These are phyloP conservation scores for Colletotrichum somersetense DNA, from an alignment of 2,329 filamentous ascomycete species.

Conservation along the genomic window DNA sequence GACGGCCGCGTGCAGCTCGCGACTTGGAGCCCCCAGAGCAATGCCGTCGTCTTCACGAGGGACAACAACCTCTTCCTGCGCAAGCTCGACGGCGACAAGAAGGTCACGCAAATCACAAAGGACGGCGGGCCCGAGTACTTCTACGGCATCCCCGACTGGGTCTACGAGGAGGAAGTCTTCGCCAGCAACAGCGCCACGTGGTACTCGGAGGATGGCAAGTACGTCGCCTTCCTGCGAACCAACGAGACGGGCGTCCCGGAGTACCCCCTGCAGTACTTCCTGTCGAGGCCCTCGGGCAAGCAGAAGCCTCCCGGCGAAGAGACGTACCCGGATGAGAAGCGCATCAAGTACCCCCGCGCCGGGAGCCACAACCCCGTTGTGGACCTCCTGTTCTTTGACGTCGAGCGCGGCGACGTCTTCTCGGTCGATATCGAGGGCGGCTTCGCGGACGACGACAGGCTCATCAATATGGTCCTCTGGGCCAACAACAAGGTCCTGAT, in stretches of 20 bases:
- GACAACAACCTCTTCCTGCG: slow-evolving; percentile 93
- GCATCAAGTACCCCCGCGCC: slow-evolving; percentile 98
- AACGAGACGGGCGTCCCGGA: slow-evolving; percentile 92
- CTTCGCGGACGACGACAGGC: slow-evolving; percentile 83
- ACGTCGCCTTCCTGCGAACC: slow-evolving; percentile 84
- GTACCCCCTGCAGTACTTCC: slow-evolving; percentile 93
- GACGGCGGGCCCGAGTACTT: slow-evolving; percentile 92
- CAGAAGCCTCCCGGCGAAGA: slow-evolving; percentile 78
- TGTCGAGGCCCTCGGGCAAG: slow-evolving; percentile 85
- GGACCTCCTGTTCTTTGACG: slow-evolving; percentile 88
- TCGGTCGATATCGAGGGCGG: slow-evolving; percentile 81
- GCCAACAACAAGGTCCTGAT: slow-evolving; percentile 86
- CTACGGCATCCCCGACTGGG: slow-evolving; percentile 96
- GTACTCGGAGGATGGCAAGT: slow-evolving; percentile 87
- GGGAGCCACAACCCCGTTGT: slow-evolving; percentile 94
- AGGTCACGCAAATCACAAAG: slow-evolving; percentile 79
- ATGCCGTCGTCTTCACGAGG: slow-evolving; percentile 89
- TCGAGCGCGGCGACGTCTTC: slow-evolving; percentile 82
- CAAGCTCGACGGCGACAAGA: slow-evolving; percentile 63
- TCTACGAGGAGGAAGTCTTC: slow-evolving; percentile 89
- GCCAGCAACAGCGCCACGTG: slow-evolving; percentile 81
- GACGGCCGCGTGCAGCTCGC: slow-evolving; percentile 82
- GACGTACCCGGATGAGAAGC: slow-evolving; percentile 87
- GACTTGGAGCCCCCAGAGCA: slow-evolving; percentile 87
- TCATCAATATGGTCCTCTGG: slow-evolving; percentile 96